Percentiles rank a stretch among this genome's conserved stretches.
These are phyloP conservation scores for Agaricales sp. DNA, from an alignment of 1,284 basidiomycete species.

Conservation along the genomic window DNA sequence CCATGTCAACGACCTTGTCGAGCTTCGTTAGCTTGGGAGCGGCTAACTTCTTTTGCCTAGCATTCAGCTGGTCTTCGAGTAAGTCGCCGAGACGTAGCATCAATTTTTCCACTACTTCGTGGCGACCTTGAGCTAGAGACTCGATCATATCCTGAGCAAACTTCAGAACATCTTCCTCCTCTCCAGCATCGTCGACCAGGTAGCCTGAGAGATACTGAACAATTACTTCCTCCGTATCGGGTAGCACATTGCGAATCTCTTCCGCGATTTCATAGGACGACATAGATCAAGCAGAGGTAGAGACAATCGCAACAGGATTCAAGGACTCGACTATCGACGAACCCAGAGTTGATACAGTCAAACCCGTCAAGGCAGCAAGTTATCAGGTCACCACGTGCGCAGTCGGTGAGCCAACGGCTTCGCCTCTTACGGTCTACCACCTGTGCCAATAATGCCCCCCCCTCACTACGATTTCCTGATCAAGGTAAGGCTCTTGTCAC, in stretches of 20 bases:
- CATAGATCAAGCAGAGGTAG: slow-evolving; percentile 22
- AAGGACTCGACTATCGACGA: no score
- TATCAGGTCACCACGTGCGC: neutral
- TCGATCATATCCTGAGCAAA: slow-evolving; percentile 70
- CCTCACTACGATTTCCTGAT: slow-evolving; percentile 90
- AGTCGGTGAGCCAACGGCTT: neutral
- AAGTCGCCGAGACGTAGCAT: slow-evolving; percentile 58
- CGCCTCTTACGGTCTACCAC: neutral
- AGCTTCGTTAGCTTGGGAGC: slow-evolving; percentile 64
- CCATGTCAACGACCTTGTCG: slow-evolving; percentile 94
- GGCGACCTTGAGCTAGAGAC: slow-evolving; percentile 51
- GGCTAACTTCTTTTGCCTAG: slow-evolving; percentile 45
- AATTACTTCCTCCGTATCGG: slow-evolving; percentile 88
- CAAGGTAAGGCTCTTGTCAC: slow-evolving; percentile 45
- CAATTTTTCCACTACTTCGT: slow-evolving; percentile 50
- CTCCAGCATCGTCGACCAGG: slow-evolving; percentile 87
- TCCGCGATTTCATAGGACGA: slow-evolving; percentile 63
- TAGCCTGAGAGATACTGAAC: slow-evolving; percentile 91
- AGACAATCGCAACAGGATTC: neutral
- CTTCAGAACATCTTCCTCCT: slow-evolving; percentile 81
- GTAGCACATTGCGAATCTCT: slow-evolving; percentile 71
- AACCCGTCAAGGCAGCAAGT: no score
- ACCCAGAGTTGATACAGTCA: no score
- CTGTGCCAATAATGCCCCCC: slow-evolving; percentile 51
- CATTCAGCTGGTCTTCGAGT: slow-evolving; percentile 53